Evolutionary conservation across 116 monocot genomes (phyloP), one percentile per base, ranked within the genome.

Genomic region (Iris pallida): DNA sequence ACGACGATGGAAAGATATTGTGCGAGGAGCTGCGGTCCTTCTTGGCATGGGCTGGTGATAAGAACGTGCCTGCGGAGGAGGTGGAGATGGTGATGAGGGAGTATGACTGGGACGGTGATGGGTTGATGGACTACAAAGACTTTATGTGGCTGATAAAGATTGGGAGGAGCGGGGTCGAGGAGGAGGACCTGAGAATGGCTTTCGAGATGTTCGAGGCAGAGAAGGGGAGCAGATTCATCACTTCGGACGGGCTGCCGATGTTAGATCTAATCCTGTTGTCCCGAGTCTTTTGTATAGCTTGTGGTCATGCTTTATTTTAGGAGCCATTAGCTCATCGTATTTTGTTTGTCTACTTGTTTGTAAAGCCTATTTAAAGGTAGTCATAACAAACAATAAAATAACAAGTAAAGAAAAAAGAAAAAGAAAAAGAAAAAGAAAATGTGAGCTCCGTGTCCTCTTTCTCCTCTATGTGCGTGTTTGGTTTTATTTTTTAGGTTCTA

Each of bases 161-260:
- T 44, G 66, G 51, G 20, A 20, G 30, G 8, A 59, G 20, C 0
- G 45, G 17, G 5, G 67, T 41, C 0, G 78, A 69, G 16, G 59
- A 55, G 41, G 91, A 78, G 51, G 87, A 87, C 15, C 53, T 87
- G 14, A 48, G 65, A 18, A 47, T 40, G 40, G 91, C 84, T 10
- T 91, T 91, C 58, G 73, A 73, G 78, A 66, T 68, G 79, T 87
- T 84, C 20, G 84, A 78, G 64, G 57, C 15, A 13, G 84, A 79
- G 69, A 84, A 79, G 40, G 85, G 80, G 16, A 16, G 76, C 4
- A 79, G 81, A 5, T 57, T 66, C 56, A 90, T 90, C 68, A 86
- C 86, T 0, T 61, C 80, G 1, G 16, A 16, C 5, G 79, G 86
- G 13, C 68, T 86, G 61, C 70, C 2, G 90, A n/a, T n/a, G n/a